Evolutionary conservation across 441 rosid species (phyloP).

Genomic region (Gossypium schwendimanii): DNA sequence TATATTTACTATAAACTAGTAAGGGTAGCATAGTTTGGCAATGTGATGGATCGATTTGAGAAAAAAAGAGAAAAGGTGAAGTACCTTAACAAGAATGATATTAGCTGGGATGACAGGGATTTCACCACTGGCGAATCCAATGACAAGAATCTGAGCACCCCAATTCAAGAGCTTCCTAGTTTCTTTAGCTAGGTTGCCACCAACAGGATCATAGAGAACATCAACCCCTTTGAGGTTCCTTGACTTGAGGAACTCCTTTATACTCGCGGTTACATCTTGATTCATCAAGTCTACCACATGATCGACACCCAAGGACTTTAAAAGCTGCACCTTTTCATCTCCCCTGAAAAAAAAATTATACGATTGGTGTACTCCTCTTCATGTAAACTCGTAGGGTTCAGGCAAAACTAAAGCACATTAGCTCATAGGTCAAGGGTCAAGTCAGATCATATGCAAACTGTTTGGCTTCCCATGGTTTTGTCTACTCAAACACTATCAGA

Average conservation of each 20-base stretch:
- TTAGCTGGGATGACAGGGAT: slow-evolving; percentile 74
- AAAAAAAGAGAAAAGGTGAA: not conserved
- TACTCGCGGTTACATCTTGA: slow-evolving; percentile 50
- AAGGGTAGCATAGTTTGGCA: too few species aligned
- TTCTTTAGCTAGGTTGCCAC: slow-evolving; percentile 72
- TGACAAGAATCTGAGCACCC: slow-evolving; percentile 86
- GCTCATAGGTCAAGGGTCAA: too few species aligned
- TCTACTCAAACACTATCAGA: too few species aligned
- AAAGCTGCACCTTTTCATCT: slow-evolving; percentile 53
- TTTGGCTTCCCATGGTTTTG: too few species aligned
- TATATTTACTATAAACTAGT: too few species aligned
- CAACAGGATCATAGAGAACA: slow-evolving; percentile 87
- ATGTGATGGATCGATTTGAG: not conserved
- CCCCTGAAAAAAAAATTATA: slow-evolving; percentile 34
- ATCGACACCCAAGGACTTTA: slow-evolving; percentile 74
- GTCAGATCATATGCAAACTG: too few species aligned
- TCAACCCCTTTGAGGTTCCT: slow-evolving; percentile 79
- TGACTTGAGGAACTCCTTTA: slow-evolving; percentile 62
- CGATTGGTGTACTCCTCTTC: too few species aligned
- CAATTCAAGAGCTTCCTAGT: slow-evolving; percentile 72
- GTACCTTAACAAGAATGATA: slow-evolving; percentile 83
- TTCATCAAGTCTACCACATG: slow-evolving; percentile 65
- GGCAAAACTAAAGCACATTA: too few species aligned
- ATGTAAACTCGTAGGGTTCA: too few species aligned
- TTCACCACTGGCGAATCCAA: slow-evolving; percentile 88